Conservation (phyloP, 2,329 filamentous ascomycete species). For the Nemania sp. region DNA sequence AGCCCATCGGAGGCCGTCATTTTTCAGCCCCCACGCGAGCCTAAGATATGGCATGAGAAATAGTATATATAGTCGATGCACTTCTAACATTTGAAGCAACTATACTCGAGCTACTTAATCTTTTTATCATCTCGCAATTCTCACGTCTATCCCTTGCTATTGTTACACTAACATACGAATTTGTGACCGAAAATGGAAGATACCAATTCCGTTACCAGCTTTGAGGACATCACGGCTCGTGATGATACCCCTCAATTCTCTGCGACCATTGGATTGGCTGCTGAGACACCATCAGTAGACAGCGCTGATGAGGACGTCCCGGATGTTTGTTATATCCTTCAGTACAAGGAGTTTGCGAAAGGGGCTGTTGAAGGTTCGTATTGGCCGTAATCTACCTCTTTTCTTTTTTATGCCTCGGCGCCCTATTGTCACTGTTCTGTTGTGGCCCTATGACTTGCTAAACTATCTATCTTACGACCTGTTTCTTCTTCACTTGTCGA, state of each 20-base stretch:
- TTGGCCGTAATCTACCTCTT: neutral
- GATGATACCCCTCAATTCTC: neutral
- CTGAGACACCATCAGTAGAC: conserved; percentile 17
- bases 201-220: conserved; percentile 39
- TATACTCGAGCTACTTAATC: neutral
- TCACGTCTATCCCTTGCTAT: too few species aligned
- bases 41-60: neutral
- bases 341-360: conserved; percentile 43
- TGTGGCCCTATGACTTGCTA: neutral
- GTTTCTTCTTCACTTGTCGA: too few species aligned
- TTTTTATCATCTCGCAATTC: neutral
- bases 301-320: conserved; percentile 40
- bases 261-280: neutral
- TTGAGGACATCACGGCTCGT: conserved; percentile 37
- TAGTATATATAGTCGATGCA: neutral
- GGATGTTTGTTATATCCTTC: conserved; percentile 48
- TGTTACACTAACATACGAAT: too few species aligned
- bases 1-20: too few species aligned
- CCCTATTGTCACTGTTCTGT: neutral
- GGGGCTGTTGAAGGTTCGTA: conserved; percentile 42
- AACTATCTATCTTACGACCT: too few species aligned
- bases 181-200: conserved; percentile 39
- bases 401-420: neutral
- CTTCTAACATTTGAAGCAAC: neutral
- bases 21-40: too few species aligned